Evolutionary conservation across 345 rosid species (phyloP), one percentile per base, ranked within the genome.

Genomic region (Citrus medica): DNA sequence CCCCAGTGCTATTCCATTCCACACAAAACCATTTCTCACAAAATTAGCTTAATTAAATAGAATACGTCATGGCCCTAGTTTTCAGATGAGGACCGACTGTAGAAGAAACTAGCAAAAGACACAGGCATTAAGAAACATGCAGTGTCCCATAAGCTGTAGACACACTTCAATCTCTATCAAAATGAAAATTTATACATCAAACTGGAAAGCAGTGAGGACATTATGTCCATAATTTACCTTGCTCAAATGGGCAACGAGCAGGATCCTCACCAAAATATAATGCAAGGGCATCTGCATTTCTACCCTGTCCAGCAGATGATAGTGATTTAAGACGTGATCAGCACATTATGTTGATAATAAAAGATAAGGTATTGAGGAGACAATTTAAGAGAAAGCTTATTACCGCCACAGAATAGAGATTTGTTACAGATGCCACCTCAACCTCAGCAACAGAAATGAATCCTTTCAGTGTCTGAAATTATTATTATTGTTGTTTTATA

Each of bases 201-300:
- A 46, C 32, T 30, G 24, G 16, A 68, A 71, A 80, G 10, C 21
- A 28, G 40, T 21, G 69, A 73, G 51, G 40, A 32, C 46, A 69
- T 59, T 10, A 79, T 68, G 81, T 62, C 60, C 25, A 19, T 28
- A 64, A 53, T 81, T 70, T 87, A 92, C 99, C 99, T 94, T 97
- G 99, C 84, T 97, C 99, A 88, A 94, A 94, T 2, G 97, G 99
- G 81, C 90, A 94, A 32, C 94, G 92, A 28, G 90, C 92, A 21
- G 99, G 99, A 88, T 97, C 99, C 90, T 97, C 99, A 9, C 94
- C 93, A 79, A 97, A 97, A 76, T 97, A 97, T 71, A 88, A 84
- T 22, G 93, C 98, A 83, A 97, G 98, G 76, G 94, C 96, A 91
- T 97, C 98, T 61, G 99, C 99, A 86, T 94, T 94, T 81, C 93